These are phyloP conservation scores for Daedaleopsis sinensis DNA, from an alignment of 768 basidiomycete species.

Conservation along the genomic window DNA sequence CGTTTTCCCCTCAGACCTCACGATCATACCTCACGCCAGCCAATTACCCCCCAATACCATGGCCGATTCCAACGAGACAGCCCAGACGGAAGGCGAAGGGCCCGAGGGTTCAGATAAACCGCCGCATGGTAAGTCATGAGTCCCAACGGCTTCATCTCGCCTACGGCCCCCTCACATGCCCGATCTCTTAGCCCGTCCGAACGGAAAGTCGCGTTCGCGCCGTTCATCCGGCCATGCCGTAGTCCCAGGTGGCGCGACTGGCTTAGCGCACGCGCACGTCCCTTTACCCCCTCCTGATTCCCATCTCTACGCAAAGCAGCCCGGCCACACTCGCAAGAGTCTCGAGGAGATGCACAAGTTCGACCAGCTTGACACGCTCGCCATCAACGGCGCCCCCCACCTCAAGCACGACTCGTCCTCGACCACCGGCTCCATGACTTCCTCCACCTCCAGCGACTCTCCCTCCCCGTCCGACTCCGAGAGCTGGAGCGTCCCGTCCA, in stretches of 20 bases:
- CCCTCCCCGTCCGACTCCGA: conserved; percentile 62
- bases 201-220: conserved; percentile 25
- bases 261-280: conserved; percentile 33
- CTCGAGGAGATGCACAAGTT: conserved; percentile 39
- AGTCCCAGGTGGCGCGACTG: conserved; percentile 18
- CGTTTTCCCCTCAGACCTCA: conserved; percentile 9
- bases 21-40: conserved; percentile 19
- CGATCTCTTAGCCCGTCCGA: conserved; percentile 15
- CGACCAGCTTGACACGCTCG: conserved; percentile 20
- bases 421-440: conserved; percentile 44
- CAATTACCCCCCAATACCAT: conserved; percentile 29
- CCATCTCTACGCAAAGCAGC: conserved; percentile 50
- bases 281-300: conserved; percentile 58
- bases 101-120: conserved; percentile 65
- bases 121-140: conserved; percentile 35
- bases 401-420: conserved; percentile 34
- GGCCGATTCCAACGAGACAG: conserved; percentile 50
- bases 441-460: conserved; percentile 40
- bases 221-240: conserved; percentile 19
- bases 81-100: conserved; percentile 57
- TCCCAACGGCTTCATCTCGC: conserved; percentile 5
- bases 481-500: conserved; percentile 63
- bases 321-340: conserved; percentile 48
- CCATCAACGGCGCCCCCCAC: conserved; percentile 22
- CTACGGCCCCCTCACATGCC: conserved; percentile 2